Base-by-base conservation (phyloP, 331 rosid genomes). In the Erythrophleum ivorense region DNA sequence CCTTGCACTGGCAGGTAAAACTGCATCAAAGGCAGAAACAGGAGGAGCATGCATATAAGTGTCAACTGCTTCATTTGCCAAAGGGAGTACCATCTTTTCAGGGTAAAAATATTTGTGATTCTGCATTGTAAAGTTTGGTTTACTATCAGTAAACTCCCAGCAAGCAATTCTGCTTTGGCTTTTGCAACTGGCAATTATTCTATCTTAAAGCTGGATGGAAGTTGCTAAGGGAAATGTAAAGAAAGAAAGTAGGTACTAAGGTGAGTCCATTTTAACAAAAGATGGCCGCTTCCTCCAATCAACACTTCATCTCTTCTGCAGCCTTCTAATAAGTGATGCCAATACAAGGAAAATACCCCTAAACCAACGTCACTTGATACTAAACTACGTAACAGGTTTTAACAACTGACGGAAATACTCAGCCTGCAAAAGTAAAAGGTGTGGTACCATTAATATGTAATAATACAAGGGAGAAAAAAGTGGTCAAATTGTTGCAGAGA, bases 371-470 rank as follows among this genome's bases (percentile, higher is more conserved):
- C 29, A 24, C 62, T 68, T 34, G 33, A 71, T 38, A 54, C 46
- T 78, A 86, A 84, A 91, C 98, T 95, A 95, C 98, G 98, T 94
- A 78, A 94, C 97, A 86, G 98, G 98, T 79, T 94, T 94, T 64
- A 94, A 97, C 91, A 94, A 90, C 85, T 94, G 98, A 86, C 98
- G 98, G 60, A 94, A 94, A 81, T 94, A 94, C 78, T 94, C 97
- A 45, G 98, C 97, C 97, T 95, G 97, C 76, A 85, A 71, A 16
- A 82, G 46, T 71, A 85, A 80, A 70, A 71, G 46, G 43, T 15
- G 62, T 9, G 15, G 71, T 55, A 64, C 33, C 64, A 85, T 57
- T 54, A 79, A n/a, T 19, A 11, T 41, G 43, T 63, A 50, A 71
- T 19, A 29, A 72, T 33, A 84, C 6, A 64, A 71, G 12, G 75